Conservation (phyloP, 1,139 yeast genomes). For the Lodderomyces margitis region DNA sequence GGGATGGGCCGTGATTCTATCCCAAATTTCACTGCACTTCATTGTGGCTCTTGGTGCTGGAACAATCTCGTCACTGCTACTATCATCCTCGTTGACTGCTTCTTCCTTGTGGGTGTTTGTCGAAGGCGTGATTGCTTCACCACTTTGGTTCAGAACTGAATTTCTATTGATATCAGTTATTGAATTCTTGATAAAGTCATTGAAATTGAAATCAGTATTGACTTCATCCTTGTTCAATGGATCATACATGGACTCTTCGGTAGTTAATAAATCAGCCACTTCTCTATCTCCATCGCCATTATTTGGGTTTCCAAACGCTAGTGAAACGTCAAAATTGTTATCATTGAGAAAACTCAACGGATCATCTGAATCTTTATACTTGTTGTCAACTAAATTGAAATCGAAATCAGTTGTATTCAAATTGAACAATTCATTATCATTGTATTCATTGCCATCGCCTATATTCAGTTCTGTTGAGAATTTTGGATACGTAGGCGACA, state of each 20-base stretch:
- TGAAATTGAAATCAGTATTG: conserved; percentile 33
- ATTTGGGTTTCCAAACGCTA: conserved; percentile 38
- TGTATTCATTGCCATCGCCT: conserved; percentile 15
- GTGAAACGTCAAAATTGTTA: conserved; percentile 48
- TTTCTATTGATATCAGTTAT: conserved; percentile 13
- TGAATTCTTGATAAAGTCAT: conserved; percentile 34
- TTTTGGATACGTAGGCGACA: conserved; percentile 5
- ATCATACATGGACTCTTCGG: conserved; percentile 71
- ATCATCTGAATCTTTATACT: conserved; percentile 19
- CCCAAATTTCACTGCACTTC: conserved; percentile 92
- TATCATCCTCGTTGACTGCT: conserved; percentile 12
- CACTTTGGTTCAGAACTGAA: conserved; percentile 5
- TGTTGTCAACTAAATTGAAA: conserved; percentile 18
- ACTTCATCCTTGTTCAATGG: conserved; percentile 36
- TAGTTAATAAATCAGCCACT: conserved; percentile 39
- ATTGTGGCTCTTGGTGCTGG: conserved; percentile 40
- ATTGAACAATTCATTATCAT: conserved; percentile 29
- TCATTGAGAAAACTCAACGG: conserved; percentile 49
- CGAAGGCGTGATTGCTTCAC: conserved; percentile 16
- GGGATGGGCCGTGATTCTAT: conserved; percentile 90
- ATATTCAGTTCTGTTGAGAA: background rate
- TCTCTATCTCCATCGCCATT: conserved; percentile 11
- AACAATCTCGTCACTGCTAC: conserved; percentile 26
- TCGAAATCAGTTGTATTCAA: conserved; percentile 15
- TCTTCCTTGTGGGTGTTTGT: conserved; percentile 1